Conservation (phyloP, 2,329 filamentous ascomycete genomes). For the Aspergillus latus region DNA sequence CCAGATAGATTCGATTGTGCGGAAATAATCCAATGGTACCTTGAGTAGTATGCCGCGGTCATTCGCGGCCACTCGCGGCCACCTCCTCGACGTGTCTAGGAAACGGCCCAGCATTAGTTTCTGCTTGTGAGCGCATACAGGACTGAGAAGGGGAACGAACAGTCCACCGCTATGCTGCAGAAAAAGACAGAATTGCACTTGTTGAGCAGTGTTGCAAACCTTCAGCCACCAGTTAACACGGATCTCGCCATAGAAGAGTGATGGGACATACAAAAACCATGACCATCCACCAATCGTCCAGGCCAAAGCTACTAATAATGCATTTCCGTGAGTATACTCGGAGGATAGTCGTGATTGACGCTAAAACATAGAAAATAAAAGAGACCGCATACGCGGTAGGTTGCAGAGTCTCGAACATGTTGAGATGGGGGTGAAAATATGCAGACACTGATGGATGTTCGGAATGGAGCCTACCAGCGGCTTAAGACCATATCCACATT, state of each 20-base stretch:
- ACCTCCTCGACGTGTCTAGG: background rate
- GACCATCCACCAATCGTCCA: constrained; percentile 11
- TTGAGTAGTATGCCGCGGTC: background rate
- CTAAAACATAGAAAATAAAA: constrained; percentile 4
- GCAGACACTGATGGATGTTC: too few species aligned
- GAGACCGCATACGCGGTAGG: constrained; percentile 8
- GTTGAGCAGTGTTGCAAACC: background rate
- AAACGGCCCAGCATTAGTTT: too few species aligned
- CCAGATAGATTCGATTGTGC: too few species aligned
- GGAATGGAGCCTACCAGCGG: too few species aligned
- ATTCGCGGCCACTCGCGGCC: too few species aligned
- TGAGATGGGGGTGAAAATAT: background rate
- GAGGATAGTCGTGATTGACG: constrained; percentile 2
- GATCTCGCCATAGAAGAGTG: too few species aligned
- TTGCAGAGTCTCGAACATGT: constrained; percentile 10
- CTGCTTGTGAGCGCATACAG: too few species aligned
- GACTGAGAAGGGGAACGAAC: background rate
- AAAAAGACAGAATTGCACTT: background rate
- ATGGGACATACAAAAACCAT: background rate
- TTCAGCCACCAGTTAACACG: too few species aligned
- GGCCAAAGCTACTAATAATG: constrained; percentile 7
- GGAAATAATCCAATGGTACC: background rate
- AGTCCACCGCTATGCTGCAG: constrained; percentile 5
- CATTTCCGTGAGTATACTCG: constrained; percentile 9
- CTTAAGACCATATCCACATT: too few species aligned